Base-by-base conservation (phyloP, 1,284 basidiomycete genomes). In the Salmacisia buchloeana region DNA sequence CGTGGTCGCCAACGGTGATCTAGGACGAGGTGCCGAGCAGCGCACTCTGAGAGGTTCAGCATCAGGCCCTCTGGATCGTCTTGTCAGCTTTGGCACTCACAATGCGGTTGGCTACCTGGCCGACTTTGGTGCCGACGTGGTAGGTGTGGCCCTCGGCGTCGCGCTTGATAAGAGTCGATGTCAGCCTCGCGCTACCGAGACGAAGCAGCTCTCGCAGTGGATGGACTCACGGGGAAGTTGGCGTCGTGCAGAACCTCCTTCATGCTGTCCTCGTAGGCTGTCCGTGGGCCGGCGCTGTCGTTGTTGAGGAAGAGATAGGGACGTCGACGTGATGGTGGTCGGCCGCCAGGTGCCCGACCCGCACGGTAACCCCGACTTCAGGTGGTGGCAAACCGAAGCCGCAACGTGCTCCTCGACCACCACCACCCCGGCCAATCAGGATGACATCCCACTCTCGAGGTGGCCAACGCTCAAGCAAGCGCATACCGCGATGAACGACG, bases 1-100 rank as follows among this genome's bases (percentile, higher is more conserved):
- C 87, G 29, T 86, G 85, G 57, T 88, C 85, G 38, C 90, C 90
- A 29, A 91, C 88, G 1, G 89, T 91, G 43, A 90, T 81, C 46
- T 61, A n/a, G 10, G 41, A 35, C 7, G 52, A 6, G 23, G 13
- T 13, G 23, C 12, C n/a, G 31, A 35, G 31, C 1, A 31, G 52
- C 10, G 9, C 45, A 10, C 23, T 60, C 27, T 18, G 31, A 39
- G 27, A 43, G 33, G 15, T 6, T 18, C 3, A 27, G 23, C 23
- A 9, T 25, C 60, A 45, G 6, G 31, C 18, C 54, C 23, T 46
- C 7, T 46, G 9, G 13, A 9, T 46, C 23, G 9, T 35, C 34
- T 58, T 38, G 29, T 4, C 12, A 58, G 56, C n/a, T 21, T 6
- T 12, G 13, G 21, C 10, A 63, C 67, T 65, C 59, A 66, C 67